These are phyloP conservation scores for Hylodesmum podocarpum DNA, from an alignment of 306 rosid genomes.

Conservation along the genomic window DNA sequence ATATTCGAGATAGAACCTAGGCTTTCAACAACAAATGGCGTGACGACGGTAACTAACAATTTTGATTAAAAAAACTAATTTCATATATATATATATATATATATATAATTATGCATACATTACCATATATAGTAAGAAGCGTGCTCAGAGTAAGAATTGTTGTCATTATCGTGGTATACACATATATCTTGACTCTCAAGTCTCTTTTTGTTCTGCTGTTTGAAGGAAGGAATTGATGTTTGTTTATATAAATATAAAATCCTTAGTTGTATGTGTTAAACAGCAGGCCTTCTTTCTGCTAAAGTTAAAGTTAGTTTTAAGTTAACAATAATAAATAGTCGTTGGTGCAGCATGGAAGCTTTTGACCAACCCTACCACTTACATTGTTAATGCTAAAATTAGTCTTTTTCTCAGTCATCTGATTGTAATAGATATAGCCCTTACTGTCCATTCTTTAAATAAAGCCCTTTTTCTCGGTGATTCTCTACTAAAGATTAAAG, in stretches of 20 bases:
- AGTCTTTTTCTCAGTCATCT: constrained; percentile 17
- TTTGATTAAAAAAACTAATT: too few species aligned
- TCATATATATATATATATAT: too few species aligned
- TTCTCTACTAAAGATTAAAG: constrained; percentile 2
- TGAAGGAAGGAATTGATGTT: constrained; percentile 52
- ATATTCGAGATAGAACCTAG: too few species aligned
- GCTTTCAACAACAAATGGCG: too few species aligned
- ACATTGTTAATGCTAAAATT: background rate
- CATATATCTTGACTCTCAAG: background rate
- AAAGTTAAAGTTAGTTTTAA: background rate
- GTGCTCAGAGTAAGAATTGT: background rate
- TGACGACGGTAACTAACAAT: background rate
- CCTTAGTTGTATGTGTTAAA: background rate
- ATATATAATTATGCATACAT: background rate
- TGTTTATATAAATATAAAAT: background rate
- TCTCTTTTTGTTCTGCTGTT: constrained; percentile 7
- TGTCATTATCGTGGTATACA: background rate
- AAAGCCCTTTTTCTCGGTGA: constrained; percentile 34
- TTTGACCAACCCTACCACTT: constrained; percentile 27
- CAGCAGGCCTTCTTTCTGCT: constrained; percentile 17
- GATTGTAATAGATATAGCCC: background rate
- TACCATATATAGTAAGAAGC: background rate
- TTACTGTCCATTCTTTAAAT: constrained; percentile 17
- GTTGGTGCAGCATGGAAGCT: constrained; percentile 23
- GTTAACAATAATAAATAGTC: background rate